phyloP scores from a whole-genome alignment of 305 asterid species.

The Solanum hybrid region DNA sequence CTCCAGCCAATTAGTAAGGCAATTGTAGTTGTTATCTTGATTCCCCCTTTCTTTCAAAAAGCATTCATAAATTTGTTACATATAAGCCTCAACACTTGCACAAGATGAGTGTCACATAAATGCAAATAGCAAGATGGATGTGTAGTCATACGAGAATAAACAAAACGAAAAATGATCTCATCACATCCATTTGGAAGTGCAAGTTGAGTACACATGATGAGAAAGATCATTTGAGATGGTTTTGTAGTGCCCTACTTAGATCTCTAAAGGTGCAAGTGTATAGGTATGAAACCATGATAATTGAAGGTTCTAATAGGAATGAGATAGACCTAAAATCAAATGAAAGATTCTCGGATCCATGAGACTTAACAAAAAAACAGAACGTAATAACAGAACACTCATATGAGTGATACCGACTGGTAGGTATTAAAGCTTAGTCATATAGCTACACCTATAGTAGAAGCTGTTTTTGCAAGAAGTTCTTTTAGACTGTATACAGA shows the following conservation, averaged over 20 bases:
- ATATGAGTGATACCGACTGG: background rate
- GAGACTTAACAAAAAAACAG: background rate
- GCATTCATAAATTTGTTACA: background rate
- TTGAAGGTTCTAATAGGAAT: background rate
- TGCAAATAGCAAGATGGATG: background rate
- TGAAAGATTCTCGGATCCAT: background rate
- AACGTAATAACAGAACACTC: background rate
- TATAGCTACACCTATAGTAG: background rate
- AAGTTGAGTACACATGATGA: background rate
- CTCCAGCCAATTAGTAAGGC: background rate
- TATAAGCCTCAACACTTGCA: background rate
- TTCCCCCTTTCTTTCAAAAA: background rate
- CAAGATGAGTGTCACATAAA: background rate
- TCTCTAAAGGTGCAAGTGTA: background rate
- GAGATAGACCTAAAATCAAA: background rate
- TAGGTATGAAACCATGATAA: background rate
- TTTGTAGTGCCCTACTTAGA: background rate
- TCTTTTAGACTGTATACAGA: background rate
- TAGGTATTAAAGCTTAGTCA: background rate
- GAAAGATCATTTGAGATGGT: background rate
- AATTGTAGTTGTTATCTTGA: background rate
- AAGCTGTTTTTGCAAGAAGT: background rate
- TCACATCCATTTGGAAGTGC: background rate
- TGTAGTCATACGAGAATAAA: background rate
- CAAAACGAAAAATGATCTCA: background rate